Percentiles rank a stretch among this genome's conserved stretches.
Evolutionary conservation across 177 flowering plant species (phyloP).

Genomic region (Vitis hybrid): DNA sequence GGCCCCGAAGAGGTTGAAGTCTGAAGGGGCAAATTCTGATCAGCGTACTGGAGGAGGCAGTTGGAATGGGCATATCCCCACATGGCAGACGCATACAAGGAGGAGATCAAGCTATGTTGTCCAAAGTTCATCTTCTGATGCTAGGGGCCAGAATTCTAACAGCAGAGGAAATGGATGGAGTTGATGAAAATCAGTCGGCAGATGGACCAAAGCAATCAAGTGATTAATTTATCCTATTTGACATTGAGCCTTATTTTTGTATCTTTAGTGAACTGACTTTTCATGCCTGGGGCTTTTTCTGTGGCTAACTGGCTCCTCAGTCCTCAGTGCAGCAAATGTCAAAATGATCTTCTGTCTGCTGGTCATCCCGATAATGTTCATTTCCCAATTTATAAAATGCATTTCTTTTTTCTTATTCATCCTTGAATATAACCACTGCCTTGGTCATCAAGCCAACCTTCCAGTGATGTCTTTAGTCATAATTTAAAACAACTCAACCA

Average conservation of each 20-base stretch:
- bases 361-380: too few relatives aligned
- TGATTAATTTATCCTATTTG: too few relatives aligned
- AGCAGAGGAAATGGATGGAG: constrained; percentile 43
- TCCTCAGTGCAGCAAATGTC: not conserved
- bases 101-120: constrained; percentile 61
- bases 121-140: constrained; percentile 34
- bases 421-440: not conserved
- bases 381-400: constrained; percentile 7
- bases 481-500: too few relatives aligned
- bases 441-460: constrained; percentile 8
- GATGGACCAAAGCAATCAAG: not conserved
- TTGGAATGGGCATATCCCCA: constrained; percentile 38
- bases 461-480: too few relatives aligned
- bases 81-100: constrained; percentile 76
- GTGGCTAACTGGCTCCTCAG: not conserved
- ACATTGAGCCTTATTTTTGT: not conserved
- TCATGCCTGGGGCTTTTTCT: not conserved
- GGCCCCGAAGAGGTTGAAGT: constrained; percentile 28
- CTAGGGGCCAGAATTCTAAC: constrained; percentile 38
- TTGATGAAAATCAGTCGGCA: constrained; percentile 16
- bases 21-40: constrained; percentile 20
- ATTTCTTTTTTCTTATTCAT: not conserved
- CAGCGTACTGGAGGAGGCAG: constrained; percentile 22
- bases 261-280: not conserved
- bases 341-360: not conserved